Base-by-base conservation (phyloP, 306 rosid species). In the Cajanus cajan region DNA sequence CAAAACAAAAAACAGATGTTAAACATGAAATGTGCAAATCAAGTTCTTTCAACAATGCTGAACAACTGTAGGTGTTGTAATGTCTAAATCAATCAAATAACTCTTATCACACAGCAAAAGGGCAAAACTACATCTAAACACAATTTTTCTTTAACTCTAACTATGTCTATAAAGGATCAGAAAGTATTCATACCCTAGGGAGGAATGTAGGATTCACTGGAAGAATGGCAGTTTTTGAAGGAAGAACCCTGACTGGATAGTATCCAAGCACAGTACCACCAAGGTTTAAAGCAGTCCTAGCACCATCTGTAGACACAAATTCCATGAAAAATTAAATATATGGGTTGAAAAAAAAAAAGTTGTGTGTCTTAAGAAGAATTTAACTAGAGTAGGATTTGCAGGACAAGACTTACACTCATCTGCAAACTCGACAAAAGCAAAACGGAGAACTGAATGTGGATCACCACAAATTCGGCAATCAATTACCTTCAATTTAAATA, bases 391-490 rank as follows among this genome's bases (percentile, higher is more conserved):
- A 43, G 76, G 69, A 59, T 76, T 62, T 78, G 72, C 58, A 69
- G 40, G 16, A 54, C 68, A 73, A 63, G 82, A 87, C 98, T 92
- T 90, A 94, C 98, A 52, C 48, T 92, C 97, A 90, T 92, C 96
- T 76, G 97, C 75, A 73, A 94, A 94, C 91, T 94, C 98, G 76
- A 94, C 98, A 89, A 94, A 94, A 52, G 98, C 98, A 90, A 94
- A 94, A 82, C 98, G 98, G 65, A 94, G 97, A 71, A 92, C 87
- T 41, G 98, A 94, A 81, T 94, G 98, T 5, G 98, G 97, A 73
- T 94, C 98, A 13, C 98, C 97, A 80, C 98, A 94, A 84, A 92
- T 88, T 79, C 98, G 93, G 84, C 98, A 94, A 80, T 94, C 98
- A 47, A 89, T 90, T 65, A 94, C 98, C 98, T 94, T 88, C 85